phyloP scores from a whole-genome alignment of 352 stramenopile species.

The Aphanomyces cochlioides region DNA sequence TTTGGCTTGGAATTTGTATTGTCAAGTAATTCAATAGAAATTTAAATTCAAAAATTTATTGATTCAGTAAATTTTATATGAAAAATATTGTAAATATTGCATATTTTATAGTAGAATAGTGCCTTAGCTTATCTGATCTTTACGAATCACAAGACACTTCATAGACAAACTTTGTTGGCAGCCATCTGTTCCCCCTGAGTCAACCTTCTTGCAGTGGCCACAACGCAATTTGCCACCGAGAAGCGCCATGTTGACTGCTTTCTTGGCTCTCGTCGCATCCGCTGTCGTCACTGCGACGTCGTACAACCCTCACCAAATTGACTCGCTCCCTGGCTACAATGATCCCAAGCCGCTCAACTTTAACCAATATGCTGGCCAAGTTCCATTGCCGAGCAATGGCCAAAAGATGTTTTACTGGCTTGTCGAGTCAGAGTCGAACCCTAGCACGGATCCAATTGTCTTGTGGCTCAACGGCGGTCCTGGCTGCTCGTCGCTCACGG shows the following conservation, averaged over 20 bases:
- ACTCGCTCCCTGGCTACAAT: slow-evolving; percentile 3
- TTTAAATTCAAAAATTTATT: no score
- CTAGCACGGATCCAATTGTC: slow-evolving; percentile 61
- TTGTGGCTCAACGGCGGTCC: slow-evolving; percentile 80
- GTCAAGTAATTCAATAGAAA: no score
- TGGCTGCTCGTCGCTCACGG: slow-evolving; percentile 68
- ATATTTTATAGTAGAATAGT: no score
- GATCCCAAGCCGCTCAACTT: slow-evolving; percentile 40
- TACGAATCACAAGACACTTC: no score
- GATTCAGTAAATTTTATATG: no score
- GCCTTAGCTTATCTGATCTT: no score
- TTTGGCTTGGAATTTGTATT: no score
- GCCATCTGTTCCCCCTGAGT: no score
- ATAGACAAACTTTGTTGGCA: no score
- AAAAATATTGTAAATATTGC: no score
- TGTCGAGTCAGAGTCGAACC: slow-evolving; percentile 57
- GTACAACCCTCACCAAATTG: neutral
- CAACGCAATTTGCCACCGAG: no score
- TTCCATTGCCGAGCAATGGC: slow-evolving; percentile 49
- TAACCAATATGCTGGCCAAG: slow-evolving; percentile 65
- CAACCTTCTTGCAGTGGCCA: no score
- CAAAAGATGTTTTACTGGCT: slow-evolving; percentile 72
- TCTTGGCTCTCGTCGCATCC: neutral
- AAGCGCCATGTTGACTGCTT: neutral
- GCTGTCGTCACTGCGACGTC: neutral